Evolutionary conservation across 495 filamentous ascomycete species (phyloP).

Genomic region (Penicillium maclennaniae): DNA sequence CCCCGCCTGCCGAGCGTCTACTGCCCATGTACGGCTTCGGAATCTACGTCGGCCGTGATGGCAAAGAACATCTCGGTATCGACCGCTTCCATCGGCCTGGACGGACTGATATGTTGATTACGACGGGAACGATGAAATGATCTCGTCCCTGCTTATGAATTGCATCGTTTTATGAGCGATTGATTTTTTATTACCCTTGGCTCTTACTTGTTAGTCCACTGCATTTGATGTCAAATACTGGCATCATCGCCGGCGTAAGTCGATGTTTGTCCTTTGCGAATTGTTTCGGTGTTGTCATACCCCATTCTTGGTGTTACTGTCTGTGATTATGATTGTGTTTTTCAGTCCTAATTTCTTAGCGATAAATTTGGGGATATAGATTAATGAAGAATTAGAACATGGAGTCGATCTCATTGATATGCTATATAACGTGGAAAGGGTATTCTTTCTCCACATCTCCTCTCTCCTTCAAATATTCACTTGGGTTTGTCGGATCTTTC

Average conservation of each 20-base stretch:
- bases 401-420: no score
- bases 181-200: neutral
- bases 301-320: conserved; percentile 11
- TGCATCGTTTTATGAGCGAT: conserved; percentile 14
- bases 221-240: neutral
- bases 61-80: conserved; percentile 61
- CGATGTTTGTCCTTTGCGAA: neutral
- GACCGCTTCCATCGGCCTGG: conserved; percentile 54
- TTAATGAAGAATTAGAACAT: neutral
- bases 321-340: neutral
- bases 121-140: conserved; percentile 34
- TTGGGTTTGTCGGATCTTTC: no score
- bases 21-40: conserved; percentile 59
- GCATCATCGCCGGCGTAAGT: neutral
- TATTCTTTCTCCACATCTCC: no score
- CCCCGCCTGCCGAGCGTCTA: conserved; percentile 44
- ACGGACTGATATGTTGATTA: conserved; percentile 44
- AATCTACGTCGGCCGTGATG: conserved; percentile 57
- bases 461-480: no score
- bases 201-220: neutral
- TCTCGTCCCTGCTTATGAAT: conserved; percentile 9
- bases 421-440: no score
- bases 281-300: neutral
- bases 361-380: conserved; percentile 2
- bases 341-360: neutral